Percentiles rank a stretch among this genome's conserved stretches.
Evolutionary conservation across 179 eudicot genomes (phyloP).

Genomic region (Amaranthus tricolor): DNA sequence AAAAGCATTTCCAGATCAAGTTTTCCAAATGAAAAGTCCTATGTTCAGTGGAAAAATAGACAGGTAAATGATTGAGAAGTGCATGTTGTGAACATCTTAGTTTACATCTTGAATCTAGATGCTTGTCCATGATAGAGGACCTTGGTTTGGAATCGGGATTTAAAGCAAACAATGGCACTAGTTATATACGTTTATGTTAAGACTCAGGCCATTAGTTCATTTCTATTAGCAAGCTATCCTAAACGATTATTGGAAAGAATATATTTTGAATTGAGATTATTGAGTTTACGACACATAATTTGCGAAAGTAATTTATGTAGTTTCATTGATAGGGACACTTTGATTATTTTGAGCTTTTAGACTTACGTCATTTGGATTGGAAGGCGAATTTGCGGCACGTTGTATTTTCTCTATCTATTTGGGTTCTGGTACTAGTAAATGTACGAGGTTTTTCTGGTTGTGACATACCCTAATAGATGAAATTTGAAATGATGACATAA

Average conservation of each 20-base stretch:
- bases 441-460: no score
- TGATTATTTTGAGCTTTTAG: not conserved
- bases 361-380: not conserved
- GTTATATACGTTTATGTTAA: not conserved
- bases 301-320: not conserved
- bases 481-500: no score
- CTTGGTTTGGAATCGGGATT: conserved; percentile 12
- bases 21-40: conserved; percentile 60
- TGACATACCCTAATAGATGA: no score
- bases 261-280: not conserved
- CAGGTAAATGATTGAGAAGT: conserved; percentile 46
- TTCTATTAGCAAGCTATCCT: not conserved
- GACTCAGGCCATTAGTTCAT: not conserved
- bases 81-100: not conserved
- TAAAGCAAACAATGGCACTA: not conserved
- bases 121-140: conserved; percentile 6
- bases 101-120: not conserved
- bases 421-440: not conserved
- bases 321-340: not conserved
- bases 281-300: not conserved
- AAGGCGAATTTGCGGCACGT: not conserved
- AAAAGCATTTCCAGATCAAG: conserved; percentile 56
- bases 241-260: not conserved
- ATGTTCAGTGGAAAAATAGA: conserved; percentile 69
- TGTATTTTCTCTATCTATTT: not conserved